Conservation (phyloP, 805 yeast species). For the Debaryomyces hansenii region DNA sequence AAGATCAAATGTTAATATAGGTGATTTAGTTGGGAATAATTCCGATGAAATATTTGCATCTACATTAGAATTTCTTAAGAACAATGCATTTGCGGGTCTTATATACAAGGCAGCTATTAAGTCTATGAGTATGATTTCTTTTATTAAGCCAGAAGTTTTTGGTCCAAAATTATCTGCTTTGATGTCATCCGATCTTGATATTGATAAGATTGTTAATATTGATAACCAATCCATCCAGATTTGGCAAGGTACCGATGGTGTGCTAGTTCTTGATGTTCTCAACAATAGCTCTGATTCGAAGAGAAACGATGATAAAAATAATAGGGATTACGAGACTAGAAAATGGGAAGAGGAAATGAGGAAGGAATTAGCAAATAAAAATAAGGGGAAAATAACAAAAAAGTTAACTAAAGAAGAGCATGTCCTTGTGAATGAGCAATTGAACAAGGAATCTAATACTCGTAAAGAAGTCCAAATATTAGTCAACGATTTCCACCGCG, state of each 20-base stretch:
- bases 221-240: constrained; percentile 56
- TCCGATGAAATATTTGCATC: constrained; percentile 21
- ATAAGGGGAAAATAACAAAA: constrained; percentile 35
- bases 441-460: constrained; percentile 58
- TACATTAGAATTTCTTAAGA: constrained; percentile 4
- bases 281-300: constrained; percentile 34
- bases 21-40: constrained; percentile 42
- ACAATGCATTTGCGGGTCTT: neutral
- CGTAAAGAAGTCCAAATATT: constrained; percentile 46
- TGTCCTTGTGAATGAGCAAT: constrained; percentile 56
- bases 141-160: constrained; percentile 57
- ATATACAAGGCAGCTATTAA: constrained; percentile 50
- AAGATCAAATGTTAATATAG: constrained; percentile 62
- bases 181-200: constrained; percentile 45
- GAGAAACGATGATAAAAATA: constrained; percentile 60
- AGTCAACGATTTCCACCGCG: constrained; percentile 43
- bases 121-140: constrained; percentile 50
- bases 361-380: constrained; percentile 66
- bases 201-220: constrained; percentile 34
- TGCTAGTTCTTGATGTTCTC: constrained; percentile 64
- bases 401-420: constrained; percentile 81
- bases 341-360: constrained; percentile 90
- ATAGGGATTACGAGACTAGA: constrained; percentile 79
- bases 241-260: constrained; percentile 71
- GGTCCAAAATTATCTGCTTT: constrained; percentile 50